Evolutionary conservation across 257 asterid genomes (phyloP).

Genomic region (Petrea volubilis): DNA sequence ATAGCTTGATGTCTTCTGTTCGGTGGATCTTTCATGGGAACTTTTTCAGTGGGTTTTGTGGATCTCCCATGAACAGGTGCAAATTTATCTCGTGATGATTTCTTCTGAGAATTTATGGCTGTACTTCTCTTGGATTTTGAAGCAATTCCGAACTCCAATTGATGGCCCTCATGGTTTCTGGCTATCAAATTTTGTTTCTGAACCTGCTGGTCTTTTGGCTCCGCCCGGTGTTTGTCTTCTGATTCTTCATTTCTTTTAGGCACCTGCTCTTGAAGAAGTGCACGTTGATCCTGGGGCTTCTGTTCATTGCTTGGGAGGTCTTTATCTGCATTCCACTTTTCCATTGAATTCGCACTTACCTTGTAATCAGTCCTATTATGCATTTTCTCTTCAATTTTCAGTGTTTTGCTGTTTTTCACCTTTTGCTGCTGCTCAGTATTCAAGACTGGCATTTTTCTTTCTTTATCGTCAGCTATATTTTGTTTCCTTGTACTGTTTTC

Average conservation of each 20-base stretch:
- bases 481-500: slow-evolving; percentile 40
- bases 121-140: slow-evolving; percentile 39
- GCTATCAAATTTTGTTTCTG: slow-evolving; percentile 42
- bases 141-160: slow-evolving; percentile 36
- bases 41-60: slow-evolving; percentile 29
- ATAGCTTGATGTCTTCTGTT: slow-evolving; percentile 22
- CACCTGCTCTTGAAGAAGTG: slow-evolving; percentile 30
- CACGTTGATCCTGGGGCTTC: slow-evolving; percentile 29
- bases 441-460: slow-evolving; percentile 19
- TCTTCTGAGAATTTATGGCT: slow-evolving; percentile 38
- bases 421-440: slow-evolving; percentile 31
- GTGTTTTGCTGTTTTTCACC: slow-evolving; percentile 26
- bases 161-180: slow-evolving; percentile 38
- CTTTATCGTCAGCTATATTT: slow-evolving; percentile 23
- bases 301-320: slow-evolving; percentile 32
- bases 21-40: slow-evolving; percentile 31
- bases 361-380: slow-evolving; percentile 29
- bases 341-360: slow-evolving; percentile 24
- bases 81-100: slow-evolving; percentile 36
- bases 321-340: slow-evolving; percentile 36
- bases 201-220: slow-evolving; percentile 38
- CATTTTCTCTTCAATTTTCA: slow-evolving; percentile 34
- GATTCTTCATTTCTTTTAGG: slow-evolving; percentile 31
- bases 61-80: slow-evolving; percentile 32
- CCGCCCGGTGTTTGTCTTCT: slow-evolving; percentile 38